phyloP scores from a whole-genome alignment of 2,329 filamentous ascomycete species.

The Penicillium brevicompactum region DNA sequence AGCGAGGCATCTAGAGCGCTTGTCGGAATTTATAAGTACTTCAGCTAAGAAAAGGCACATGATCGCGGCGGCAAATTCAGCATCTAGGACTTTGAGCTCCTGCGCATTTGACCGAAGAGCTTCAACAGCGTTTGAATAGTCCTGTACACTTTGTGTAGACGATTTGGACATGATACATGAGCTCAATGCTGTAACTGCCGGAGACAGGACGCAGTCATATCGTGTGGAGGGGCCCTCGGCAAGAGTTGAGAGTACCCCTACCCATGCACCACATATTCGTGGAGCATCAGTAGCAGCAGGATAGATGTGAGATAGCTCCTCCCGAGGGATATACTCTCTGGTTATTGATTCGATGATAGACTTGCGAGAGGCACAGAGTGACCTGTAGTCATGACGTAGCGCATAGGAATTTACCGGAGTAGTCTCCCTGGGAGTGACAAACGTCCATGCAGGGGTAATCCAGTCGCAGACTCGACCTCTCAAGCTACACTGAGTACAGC shows the following conservation, averaged over 20 bases:
- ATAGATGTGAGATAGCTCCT: not conserved
- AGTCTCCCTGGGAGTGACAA: not conserved
- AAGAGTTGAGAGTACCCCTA: conserved; percentile 41
- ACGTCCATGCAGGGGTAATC: not conserved
- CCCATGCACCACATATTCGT: conserved; percentile 46
- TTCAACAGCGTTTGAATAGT: conserved; percentile 33
- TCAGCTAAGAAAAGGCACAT: conserved; percentile 40
- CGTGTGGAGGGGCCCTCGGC: conserved; percentile 13
- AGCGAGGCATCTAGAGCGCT: not conserved
- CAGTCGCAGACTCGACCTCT: not conserved
- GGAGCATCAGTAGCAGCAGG: not conserved
- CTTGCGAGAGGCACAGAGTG: not conserved
- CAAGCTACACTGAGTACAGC: not conserved
- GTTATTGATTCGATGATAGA: not conserved
- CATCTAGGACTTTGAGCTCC: conserved; percentile 12
- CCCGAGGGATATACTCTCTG: not conserved
- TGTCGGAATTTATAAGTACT: conserved; percentile 15
- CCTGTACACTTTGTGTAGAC: conserved; percentile 20
- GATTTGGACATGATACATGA: conserved; percentile 30
- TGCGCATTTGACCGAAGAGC: conserved; percentile 26
- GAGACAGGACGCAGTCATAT: conserved; percentile 24
- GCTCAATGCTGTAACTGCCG: conserved; percentile 37
- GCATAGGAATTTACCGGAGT: not conserved
- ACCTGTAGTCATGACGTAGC: not conserved
- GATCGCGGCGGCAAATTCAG: conserved; percentile 33